A percentile compares a stretch with the other conserved stretches of the same genome.
Conservation (phyloP, 352 stramenopile genomes). For the Globisporangium perplexum region DNA sequence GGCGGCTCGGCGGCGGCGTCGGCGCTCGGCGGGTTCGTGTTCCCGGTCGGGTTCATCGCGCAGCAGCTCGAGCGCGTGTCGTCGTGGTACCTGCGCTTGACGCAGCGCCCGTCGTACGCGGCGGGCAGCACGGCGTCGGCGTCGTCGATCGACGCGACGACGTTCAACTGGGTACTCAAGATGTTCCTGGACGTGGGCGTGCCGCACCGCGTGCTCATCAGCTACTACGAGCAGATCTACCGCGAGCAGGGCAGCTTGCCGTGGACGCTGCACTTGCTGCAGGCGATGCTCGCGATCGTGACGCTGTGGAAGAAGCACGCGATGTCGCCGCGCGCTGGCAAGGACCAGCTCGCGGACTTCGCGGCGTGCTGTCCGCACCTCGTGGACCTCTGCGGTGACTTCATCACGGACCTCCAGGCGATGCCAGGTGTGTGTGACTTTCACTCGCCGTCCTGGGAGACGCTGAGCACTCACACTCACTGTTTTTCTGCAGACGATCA, state of each 20-base stretch:
- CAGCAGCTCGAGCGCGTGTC: slow-evolving; percentile 72
- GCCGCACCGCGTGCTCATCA: slow-evolving; percentile 61
- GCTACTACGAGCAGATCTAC: slow-evolving; percentile 80
- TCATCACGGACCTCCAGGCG: slow-evolving; percentile 76
- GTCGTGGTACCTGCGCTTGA: slow-evolving; percentile 71
- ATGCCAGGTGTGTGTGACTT: slow-evolving; percentile 80
- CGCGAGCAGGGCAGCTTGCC: slow-evolving; percentile 40
- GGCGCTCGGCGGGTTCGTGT: slow-evolving; percentile 48
- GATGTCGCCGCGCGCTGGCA: slow-evolving; percentile 59
- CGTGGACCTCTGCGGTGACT: slow-evolving; percentile 70
- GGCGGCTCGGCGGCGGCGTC: slow-evolving; percentile 24
- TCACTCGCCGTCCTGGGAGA: no score
- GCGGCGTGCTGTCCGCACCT: slow-evolving; percentile 72
- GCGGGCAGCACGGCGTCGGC: slow-evolving; percentile 27
- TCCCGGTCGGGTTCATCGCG: slow-evolving; percentile 70
- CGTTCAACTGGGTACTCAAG: slow-evolving; percentile 80
- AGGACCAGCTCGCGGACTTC: slow-evolving; percentile 69
- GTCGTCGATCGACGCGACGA: slow-evolving; percentile 52
- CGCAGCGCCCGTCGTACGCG: slow-evolving; percentile 36
- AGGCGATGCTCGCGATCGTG: slow-evolving; percentile 69
- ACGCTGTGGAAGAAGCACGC: slow-evolving; percentile 80
- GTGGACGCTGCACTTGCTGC: slow-evolving; percentile 79
- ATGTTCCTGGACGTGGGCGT: slow-evolving; percentile 81
- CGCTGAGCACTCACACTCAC: no score
- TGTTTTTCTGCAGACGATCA: slow-evolving; percentile 44